Evolutionary conservation across 2,329 filamentous ascomycete species (phyloP).

Genomic region (Verticillium albo-atrum): DNA sequence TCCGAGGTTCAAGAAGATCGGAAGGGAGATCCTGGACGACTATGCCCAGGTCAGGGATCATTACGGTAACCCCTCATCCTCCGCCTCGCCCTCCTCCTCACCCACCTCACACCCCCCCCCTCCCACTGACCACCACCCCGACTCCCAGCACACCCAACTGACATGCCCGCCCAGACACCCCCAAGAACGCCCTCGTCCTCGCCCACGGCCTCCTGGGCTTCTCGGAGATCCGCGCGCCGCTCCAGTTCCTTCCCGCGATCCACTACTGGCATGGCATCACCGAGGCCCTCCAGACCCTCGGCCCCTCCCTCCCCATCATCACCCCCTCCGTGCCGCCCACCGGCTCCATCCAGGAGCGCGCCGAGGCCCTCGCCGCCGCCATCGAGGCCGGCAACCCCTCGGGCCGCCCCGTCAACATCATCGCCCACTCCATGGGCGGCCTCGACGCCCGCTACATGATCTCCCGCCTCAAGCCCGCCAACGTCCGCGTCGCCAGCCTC

Average conservation of each 20-base stretch:
- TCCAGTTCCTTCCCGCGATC: constrained; percentile 47
- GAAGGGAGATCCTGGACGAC: constrained; percentile 36
- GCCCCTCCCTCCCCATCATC: constrained; percentile 51
- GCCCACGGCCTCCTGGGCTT: constrained; percentile 64
- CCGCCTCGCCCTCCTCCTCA: neutral
- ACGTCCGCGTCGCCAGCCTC: constrained; percentile 43
- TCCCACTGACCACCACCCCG: no score
- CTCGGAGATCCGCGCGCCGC: constrained; percentile 45
- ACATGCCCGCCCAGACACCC: constrained; percentile 37
- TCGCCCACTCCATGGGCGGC: constrained; percentile 66
- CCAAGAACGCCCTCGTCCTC: constrained; percentile 58
- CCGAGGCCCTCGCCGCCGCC: constrained; percentile 49
- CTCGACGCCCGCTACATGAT: constrained; percentile 64
- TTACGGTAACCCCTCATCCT: constrained; percentile 31
- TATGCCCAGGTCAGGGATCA: constrained; percentile 39
- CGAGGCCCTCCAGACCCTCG: constrained; percentile 45
- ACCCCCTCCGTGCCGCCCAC: constrained; percentile 59
- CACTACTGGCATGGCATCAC: constrained; percentile 64
- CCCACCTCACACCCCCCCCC: neutral
- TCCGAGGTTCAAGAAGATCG: neutral
- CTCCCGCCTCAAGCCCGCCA: constrained; percentile 43
- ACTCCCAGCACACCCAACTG: no score
- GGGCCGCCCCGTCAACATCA: constrained; percentile 66
- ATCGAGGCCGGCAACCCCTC: constrained; percentile 41
- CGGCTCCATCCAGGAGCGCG: constrained; percentile 56